Conservation (phyloP, 108 stramenopile genomes). For the Pseudonitzschia multiseries region DNA sequence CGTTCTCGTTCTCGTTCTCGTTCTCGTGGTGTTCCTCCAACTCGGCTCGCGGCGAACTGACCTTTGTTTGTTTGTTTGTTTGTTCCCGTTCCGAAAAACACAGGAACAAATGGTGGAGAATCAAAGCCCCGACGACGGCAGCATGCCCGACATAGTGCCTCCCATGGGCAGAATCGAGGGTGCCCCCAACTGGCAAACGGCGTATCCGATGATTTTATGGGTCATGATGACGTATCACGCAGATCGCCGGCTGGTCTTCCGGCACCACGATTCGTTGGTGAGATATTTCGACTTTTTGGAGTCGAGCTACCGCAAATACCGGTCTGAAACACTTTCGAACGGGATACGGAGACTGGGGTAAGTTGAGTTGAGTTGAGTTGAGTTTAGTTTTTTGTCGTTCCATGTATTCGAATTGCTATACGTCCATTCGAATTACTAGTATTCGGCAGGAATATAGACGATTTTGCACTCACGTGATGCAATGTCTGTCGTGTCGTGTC, state of each 20-base stretch:
- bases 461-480: neutral
- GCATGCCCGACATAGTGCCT: slow-evolving; percentile 29
- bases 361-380: too few relatives aligned
- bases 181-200: slow-evolving; percentile 32
- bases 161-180: slow-evolving; percentile 13
- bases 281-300: slow-evolving; percentile 27
- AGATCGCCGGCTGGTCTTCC: slow-evolving; percentile 12
- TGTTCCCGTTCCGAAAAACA: neutral
- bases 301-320: slow-evolving; percentile 20
- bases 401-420: too few relatives aligned
- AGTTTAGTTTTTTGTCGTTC: too few relatives aligned
- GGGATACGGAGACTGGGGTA: slow-evolving; percentile 25
- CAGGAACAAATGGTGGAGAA: slow-evolving; percentile 24
- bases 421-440: too few relatives aligned
- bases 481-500: neutral
- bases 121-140: slow-evolving; percentile 22
- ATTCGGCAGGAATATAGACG: neutral
- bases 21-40: too few relatives aligned
- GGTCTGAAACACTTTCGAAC: slow-evolving; percentile 20
- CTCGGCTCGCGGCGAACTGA: too few relatives aligned
- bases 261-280: slow-evolving; percentile 26
- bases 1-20: neutral
- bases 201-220: slow-evolving; percentile 27
- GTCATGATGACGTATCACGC: slow-evolving; percentile 26
- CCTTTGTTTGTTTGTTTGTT: too few relatives aligned